phyloP scores from a whole-genome alignment of 164 flowering plant species.

The Saururus chinensis region DNA sequence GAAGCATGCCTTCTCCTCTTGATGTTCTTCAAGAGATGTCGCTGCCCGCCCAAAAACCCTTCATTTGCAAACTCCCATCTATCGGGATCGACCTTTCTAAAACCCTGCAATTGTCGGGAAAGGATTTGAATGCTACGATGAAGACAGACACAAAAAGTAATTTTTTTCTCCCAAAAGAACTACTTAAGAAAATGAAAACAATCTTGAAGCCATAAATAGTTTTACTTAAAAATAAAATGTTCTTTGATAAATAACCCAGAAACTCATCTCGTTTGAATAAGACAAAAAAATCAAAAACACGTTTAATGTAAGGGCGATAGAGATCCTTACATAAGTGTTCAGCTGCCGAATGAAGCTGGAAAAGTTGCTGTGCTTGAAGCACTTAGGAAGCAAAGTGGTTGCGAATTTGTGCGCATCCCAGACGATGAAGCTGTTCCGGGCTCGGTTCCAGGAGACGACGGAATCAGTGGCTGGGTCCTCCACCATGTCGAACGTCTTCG shows the following conservation, averaged over 20 bases:
- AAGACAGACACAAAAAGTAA: neutral
- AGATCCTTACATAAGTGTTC: conserved; percentile 54
- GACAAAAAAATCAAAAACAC: neutral
- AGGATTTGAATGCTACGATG: neutral
- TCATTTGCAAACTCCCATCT: conserved; percentile 92
- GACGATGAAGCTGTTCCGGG: conserved; percentile 42
- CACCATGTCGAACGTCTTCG: conserved; percentile 62
- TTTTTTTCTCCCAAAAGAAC: too few species aligned
- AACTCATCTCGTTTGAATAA: too few species aligned
- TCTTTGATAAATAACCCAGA: too few species aligned
- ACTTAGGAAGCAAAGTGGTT: conserved; percentile 36
- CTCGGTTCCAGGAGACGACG: conserved; percentile 46
- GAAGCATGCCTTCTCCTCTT: conserved; percentile 44
- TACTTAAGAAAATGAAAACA: too few species aligned
- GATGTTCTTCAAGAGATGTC: conserved; percentile 65
- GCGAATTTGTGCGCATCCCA: conserved; percentile 52
- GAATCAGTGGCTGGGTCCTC: conserved; percentile 52
- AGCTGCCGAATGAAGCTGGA: conserved; percentile 75
- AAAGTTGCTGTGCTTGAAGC: conserved; percentile 70
- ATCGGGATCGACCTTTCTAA: conserved; percentile 80
- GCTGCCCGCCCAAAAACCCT: conserved; percentile 74
- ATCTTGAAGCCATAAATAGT: too few species aligned
- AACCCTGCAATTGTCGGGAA: conserved; percentile 41
- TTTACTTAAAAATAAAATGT: too few species aligned
- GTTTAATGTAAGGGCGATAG: neutral